A percentile compares a stretch with the other conserved stretches of the same genome.
Evolutionary conservation across 1,284 basidiomycete genomes (phyloP).

Genomic region (Spongispora temasekensis): DNA sequence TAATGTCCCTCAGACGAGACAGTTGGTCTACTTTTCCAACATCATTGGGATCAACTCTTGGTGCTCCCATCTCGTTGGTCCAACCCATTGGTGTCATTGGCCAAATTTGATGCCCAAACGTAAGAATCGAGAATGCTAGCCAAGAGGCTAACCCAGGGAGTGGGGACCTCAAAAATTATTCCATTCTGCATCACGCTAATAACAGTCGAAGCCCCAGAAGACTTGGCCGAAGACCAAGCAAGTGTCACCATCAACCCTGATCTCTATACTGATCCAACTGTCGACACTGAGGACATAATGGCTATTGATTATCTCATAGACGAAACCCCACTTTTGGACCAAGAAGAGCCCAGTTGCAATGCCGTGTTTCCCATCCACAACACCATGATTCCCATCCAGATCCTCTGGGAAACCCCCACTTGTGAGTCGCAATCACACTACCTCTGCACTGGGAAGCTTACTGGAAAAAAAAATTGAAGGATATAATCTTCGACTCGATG

Average conservation of each 20-base stretch:
- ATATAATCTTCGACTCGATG: too few species aligned
- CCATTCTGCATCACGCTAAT: constrained; percentile 4
- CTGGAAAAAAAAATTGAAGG: too few species aligned
- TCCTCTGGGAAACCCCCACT: too few species aligned
- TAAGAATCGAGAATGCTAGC: neutral
- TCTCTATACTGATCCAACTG: neutral
- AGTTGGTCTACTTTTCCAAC: neutral
- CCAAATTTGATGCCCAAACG: neutral
- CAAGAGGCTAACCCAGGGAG: neutral
- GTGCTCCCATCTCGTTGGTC: constrained; percentile 1
- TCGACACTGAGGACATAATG: neutral
- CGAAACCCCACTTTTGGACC: too few species aligned
- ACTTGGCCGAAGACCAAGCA: neutral
- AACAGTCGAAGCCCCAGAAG: neutral
- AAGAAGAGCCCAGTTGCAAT: too few species aligned
- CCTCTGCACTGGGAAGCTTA: too few species aligned
- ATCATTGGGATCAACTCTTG: neutral
- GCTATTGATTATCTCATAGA: neutral
- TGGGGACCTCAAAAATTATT: neutral
- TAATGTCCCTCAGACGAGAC: constrained; percentile 1
- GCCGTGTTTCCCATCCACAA: too few species aligned
- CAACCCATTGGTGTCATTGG: constrained; percentile 1
- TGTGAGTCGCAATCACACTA: too few species aligned
- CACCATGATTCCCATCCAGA: too few species aligned
- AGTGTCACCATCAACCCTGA: neutral